phyloP scores from a whole-genome alignment of 371 early-diverging fungal species.

The Nematocida parisii region DNA sequence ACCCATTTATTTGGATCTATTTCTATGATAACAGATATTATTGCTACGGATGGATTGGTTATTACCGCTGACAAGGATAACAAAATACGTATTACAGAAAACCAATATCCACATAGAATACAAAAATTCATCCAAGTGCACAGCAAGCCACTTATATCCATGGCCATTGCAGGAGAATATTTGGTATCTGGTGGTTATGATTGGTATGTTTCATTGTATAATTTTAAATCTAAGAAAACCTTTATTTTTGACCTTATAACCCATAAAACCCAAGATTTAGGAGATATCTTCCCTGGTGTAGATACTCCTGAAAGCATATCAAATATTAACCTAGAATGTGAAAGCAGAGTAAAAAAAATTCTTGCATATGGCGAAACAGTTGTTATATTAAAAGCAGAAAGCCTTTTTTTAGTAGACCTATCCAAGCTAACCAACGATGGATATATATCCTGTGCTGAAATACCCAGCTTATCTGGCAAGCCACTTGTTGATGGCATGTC shows the following conservation, averaged over 20 bases:
- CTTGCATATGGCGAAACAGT: neutral
- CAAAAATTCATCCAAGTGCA: slow-evolving; percentile 34
- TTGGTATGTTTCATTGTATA: slow-evolving; percentile 35
- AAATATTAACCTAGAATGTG: slow-evolving; percentile 13
- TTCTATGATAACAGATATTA: slow-evolving; percentile 47
- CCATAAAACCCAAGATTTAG: neutral
- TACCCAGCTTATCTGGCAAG: neutral
- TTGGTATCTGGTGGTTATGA: slow-evolving; percentile 54
- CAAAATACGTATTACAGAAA: slow-evolving; percentile 41
- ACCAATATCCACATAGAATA: slow-evolving; percentile 17
- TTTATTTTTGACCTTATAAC: slow-evolving; percentile 1
- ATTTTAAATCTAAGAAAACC: slow-evolving; percentile 4
- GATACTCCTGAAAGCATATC: slow-evolving; percentile 13
- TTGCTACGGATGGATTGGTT: slow-evolving; percentile 3
- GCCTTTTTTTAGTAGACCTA: neutral
- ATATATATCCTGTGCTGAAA: neutral
- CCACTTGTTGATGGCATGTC: neutral
- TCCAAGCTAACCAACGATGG: neutral
- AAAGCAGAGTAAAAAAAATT: slow-evolving; percentile 29
- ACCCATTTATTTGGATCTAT: slow-evolving; percentile 42
- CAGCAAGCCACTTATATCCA: slow-evolving; percentile 25
- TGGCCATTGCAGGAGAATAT: neutral
- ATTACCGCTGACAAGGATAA: slow-evolving; percentile 51
- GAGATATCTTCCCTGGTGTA: slow-evolving; percentile 26
- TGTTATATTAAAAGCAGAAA: neutral